Percentiles rank a stretch among this genome's conserved stretches.
phyloP scores from a whole-genome alignment of 148 eudicot genomes.

The Mesembryanthemum crystallinum region DNA sequence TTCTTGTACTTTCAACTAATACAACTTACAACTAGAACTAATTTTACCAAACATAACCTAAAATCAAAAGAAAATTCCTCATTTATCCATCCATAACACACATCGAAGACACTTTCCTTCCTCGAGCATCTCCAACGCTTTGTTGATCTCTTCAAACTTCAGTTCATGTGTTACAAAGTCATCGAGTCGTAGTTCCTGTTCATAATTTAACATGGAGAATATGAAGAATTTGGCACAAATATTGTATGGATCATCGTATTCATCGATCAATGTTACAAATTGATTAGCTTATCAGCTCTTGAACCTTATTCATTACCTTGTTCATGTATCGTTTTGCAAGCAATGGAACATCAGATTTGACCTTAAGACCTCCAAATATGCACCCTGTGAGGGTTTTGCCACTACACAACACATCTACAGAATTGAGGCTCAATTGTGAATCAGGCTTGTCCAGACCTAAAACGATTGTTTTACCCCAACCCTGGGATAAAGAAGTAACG shows the following conservation, averaged over 20 bases:
- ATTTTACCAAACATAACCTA: too few relatives aligned
- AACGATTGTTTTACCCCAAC: slow-evolving; percentile 32
- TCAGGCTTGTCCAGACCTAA: slow-evolving; percentile 31
- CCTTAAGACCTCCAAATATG: slow-evolving; percentile 31
- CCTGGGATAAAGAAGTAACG: slow-evolving; percentile 22
- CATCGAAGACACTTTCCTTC: slow-evolving; percentile 51
- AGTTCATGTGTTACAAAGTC: slow-evolving; percentile 55
- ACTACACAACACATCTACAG: slow-evolving; percentile 15
- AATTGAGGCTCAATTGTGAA: slow-evolving; percentile 15
- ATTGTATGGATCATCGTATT: too few relatives aligned
- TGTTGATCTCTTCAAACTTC: slow-evolving; percentile 44
- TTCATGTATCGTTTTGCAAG: slow-evolving; percentile 30
- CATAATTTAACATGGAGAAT: background rate
- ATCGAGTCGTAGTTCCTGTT: slow-evolving; percentile 44
- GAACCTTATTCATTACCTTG: slow-evolving; percentile 39
- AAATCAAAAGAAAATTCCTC: too few relatives aligned
- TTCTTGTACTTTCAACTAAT: too few relatives aligned
- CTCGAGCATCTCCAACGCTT: slow-evolving; percentile 46
- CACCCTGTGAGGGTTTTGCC: slow-evolving; percentile 30
- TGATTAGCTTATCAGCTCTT: too few relatives aligned
- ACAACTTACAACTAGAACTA: too few relatives aligned
- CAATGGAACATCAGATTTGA: slow-evolving; percentile 28
- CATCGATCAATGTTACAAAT: too few relatives aligned
- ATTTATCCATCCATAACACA: slow-evolving; percentile 50
- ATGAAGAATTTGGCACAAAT: too few relatives aligned